These are phyloP conservation scores for Pisolithus thermaeus DNA, from an alignment of 1,284 basidiomycete species.

Conservation along the genomic window DNA sequence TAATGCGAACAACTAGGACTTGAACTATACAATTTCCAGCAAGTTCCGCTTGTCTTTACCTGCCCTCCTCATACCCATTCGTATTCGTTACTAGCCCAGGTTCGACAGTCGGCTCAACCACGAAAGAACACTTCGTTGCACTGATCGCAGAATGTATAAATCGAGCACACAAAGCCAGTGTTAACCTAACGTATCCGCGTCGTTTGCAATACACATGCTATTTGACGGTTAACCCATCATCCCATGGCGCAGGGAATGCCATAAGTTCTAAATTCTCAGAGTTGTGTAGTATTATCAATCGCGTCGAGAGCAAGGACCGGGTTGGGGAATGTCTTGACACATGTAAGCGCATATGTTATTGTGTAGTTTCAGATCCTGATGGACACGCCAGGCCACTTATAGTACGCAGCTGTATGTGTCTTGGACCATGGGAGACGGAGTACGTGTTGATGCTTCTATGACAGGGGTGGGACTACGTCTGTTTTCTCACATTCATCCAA, in stretches of 20 bases:
- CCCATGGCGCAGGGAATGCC: slow-evolving; percentile 65
- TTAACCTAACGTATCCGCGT: slow-evolving; percentile 38
- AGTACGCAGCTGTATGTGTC: slow-evolving; percentile 56
- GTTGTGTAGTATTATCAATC: slow-evolving; percentile 61
- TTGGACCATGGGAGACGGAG: neutral
- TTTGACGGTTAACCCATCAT: neutral
- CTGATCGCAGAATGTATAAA: slow-evolving; percentile 76
- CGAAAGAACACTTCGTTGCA: slow-evolving; percentile 55
- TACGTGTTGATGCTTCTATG: neutral
- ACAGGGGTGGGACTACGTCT: slow-evolving; percentile 64
- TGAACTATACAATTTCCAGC: slow-evolving; percentile 83
- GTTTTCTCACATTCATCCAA: neutral
- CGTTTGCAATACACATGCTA: neutral
- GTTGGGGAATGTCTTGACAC: slow-evolving; percentile 86
- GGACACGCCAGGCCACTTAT: slow-evolving; percentile 58
- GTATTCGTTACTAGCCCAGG: slow-evolving; percentile 43
- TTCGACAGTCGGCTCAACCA: slow-evolving; percentile 67
- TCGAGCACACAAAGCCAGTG: slow-evolving; percentile 65
- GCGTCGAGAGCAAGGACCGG: slow-evolving; percentile 69
- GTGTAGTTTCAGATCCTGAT: neutral
- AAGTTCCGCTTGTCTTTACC: slow-evolving; percentile 23
- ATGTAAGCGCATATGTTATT: slow-evolving; percentile 39
- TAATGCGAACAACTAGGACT: slow-evolving; percentile 77
- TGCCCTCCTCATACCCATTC: neutral
- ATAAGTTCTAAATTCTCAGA: slow-evolving; percentile 72